Base-by-base conservation (phyloP, 148 eudicot genomes). In the Vaccinium corymbosum region DNA sequence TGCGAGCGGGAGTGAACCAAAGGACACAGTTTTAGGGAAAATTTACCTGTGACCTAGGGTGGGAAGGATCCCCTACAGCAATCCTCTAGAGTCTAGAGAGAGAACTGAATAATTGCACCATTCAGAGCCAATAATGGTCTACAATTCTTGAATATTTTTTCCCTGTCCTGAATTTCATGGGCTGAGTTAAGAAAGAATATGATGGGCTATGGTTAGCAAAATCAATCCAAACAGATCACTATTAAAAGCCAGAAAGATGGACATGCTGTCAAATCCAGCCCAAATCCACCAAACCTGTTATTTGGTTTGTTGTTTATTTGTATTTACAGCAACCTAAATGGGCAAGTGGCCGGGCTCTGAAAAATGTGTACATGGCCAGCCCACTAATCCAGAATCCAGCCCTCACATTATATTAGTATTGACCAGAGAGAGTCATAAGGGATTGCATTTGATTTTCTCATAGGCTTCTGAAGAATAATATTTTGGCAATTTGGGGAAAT, bases 251-350 rank as follows among this genome's bases (percentile, higher is more conserved):
- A 42, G 51, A 35, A 35, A 19, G 50, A 42, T 74, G 22, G 4
- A 74, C 14, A 74, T 1, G 77, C 52, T 73, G 25, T 74, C 49
- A 74, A 74, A 17, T 38, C 52, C 78, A 42, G 50, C 78, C 78
- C 78, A 74, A 74, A 74, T 25, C 78, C 76, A 38, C 48, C 76
- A 72, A 72, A 61, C 78, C 32, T 25, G 78, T 29, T 10, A 27
- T 62, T 62, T 4, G 46, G 46, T 42, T 62, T 59, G 27, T 62
- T 62, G 27, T 62, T 62, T 2, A 10, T 62, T 62, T 10, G 70
- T 22, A 22, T 62, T 22, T 62, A 4, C 27, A 62, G 70, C 70
- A 22, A 22, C 29, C 12, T 25, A 20, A 62, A 66, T 66, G 72
- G 15, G 38, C 32, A 22, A 6, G 14, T 22, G 5, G 32, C 29